Conservation (phyloP, 2,329 filamentous ascomycete genomes). For the Tolypocladium nubicola region DNA sequence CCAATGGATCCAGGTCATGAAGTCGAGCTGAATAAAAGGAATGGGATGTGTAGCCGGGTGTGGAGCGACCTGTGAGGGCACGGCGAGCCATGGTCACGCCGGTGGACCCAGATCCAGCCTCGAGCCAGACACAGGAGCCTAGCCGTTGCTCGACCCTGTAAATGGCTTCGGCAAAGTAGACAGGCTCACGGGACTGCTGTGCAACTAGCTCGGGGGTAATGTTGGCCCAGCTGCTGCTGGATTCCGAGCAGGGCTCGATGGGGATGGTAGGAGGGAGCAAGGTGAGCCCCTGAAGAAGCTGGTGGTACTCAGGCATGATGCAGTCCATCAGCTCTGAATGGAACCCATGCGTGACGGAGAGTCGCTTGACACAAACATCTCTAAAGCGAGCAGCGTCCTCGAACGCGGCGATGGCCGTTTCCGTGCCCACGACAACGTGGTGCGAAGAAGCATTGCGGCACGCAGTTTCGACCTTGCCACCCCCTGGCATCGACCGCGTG, state of each 20-base stretch:
- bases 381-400: not conserved
- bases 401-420: slow-evolving; percentile 7
- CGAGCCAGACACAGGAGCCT: slow-evolving; percentile 17
- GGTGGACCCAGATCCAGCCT: slow-evolving; percentile 21
- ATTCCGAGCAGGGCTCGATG: slow-evolving; percentile 3
- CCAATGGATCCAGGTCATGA: not conserved
- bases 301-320: slow-evolving; percentile 2
- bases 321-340: slow-evolving; percentile 4
- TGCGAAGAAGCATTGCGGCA: slow-evolving; percentile 21
- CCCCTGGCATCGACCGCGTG: not conserved
- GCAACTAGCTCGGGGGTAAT: slow-evolving; percentile 9
- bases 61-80: slow-evolving; percentile 8
- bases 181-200: slow-evolving; percentile 19
- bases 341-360: slow-evolving; percentile 5
- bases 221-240: slow-evolving; percentile 6
- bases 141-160: slow-evolving; percentile 11
- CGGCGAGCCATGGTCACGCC: slow-evolving; percentile 20
- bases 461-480: slow-evolving; percentile 12
- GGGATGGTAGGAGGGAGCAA: slow-evolving; percentile 2
- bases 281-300: not conserved
- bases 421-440: slow-evolving; percentile 19
- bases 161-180: slow-evolving; percentile 21
- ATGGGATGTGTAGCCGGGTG: not conserved
- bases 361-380: not conserved
- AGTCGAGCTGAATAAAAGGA: not conserved